These are phyloP conservation scores for Lipomyces spencermartinsiae DNA, from an alignment of 805 yeast species.

Conservation along the genomic window DNA sequence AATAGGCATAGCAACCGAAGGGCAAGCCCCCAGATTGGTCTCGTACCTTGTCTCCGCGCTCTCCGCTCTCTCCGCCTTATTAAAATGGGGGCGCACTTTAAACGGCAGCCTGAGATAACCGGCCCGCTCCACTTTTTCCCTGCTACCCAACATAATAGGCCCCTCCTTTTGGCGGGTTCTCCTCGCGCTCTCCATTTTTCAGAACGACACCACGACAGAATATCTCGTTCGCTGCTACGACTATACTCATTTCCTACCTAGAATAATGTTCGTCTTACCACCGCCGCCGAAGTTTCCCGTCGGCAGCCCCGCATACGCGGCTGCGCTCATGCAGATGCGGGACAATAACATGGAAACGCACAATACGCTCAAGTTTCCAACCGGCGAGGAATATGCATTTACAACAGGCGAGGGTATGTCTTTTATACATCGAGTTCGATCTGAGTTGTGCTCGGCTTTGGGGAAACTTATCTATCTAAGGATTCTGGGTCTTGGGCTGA, in stretches of 20 bases:
- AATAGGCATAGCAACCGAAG: not conserved
- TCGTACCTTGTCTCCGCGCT: not conserved
- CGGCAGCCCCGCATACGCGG: conserved; percentile 38
- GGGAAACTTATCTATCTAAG: not conserved
- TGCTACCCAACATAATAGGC: not conserved
- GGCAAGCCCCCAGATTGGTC: not conserved
- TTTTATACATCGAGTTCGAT: not conserved
- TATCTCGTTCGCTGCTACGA: not conserved
- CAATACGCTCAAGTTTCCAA: conserved; percentile 39
- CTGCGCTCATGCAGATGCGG: conserved; percentile 36
- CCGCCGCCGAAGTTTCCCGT: conserved; percentile 45
- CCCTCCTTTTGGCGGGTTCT: not conserved
- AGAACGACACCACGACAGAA: not conserved
- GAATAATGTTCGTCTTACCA: conserved; percentile 45
- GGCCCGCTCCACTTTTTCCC: not conserved
- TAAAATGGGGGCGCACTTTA: not conserved
- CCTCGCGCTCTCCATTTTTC: not conserved
- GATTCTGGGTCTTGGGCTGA: not conserved
- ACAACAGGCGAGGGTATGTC: conserved; percentile 46
- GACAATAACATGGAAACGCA: conserved; percentile 34
- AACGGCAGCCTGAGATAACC: not conserved
- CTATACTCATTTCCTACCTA: not conserved
- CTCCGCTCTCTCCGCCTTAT: not conserved
- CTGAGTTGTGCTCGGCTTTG: not conserved
- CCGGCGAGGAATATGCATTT: conserved; percentile 39